Conservation (phyloP, 2,329 filamentous ascomycete species). For the Podosphaera leucotricha region DNA sequence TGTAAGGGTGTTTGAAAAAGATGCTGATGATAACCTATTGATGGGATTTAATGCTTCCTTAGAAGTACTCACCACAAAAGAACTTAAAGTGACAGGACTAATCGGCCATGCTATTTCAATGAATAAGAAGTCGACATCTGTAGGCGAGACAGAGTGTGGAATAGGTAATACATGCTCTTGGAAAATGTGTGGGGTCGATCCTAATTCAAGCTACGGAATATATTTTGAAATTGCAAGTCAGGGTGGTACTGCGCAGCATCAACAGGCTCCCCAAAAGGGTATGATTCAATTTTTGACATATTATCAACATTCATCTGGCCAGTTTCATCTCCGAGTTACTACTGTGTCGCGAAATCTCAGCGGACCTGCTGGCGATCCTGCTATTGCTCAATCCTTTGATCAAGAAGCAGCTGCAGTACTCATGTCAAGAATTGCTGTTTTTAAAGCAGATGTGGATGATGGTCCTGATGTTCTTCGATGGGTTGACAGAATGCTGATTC, state of each 20-base stretch:
- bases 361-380: conserved; percentile 79
- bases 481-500: conserved; percentile 97
- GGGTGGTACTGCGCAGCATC: conserved; percentile 62
- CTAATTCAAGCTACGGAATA: conserved; percentile 75
- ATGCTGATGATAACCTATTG: conserved; percentile 74
- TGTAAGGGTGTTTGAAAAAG: conserved; percentile 89
- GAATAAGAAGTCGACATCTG: conserved; percentile 94
- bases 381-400: conserved; percentile 90
- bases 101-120: conserved; percentile 92
- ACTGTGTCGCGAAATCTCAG: conserved; percentile 81
- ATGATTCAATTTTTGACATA: conserved; percentile 98
- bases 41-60: conserved; percentile 98
- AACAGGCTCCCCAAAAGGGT: conserved; percentile 70
- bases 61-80: conserved; percentile 91
- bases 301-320: conserved; percentile 90
- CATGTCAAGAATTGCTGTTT: conserved; percentile 98
- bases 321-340: conserved; percentile 88
- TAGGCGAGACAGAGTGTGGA: conserved; percentile 92
- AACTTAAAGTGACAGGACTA: conserved; percentile 89
- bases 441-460: conserved; percentile 96
- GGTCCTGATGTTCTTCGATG: conserved; percentile 94
- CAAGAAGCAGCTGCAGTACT: conserved; percentile 93
- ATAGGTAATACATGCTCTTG: conserved; percentile 97
- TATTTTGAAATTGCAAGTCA: conserved; percentile 97
- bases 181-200: conserved; percentile 99